Evolutionary conservation across 2,329 filamentous ascomycete species (phyloP), one percentile per base, ranked within the genome.

Genomic region (Fusarium dimerum): DNA sequence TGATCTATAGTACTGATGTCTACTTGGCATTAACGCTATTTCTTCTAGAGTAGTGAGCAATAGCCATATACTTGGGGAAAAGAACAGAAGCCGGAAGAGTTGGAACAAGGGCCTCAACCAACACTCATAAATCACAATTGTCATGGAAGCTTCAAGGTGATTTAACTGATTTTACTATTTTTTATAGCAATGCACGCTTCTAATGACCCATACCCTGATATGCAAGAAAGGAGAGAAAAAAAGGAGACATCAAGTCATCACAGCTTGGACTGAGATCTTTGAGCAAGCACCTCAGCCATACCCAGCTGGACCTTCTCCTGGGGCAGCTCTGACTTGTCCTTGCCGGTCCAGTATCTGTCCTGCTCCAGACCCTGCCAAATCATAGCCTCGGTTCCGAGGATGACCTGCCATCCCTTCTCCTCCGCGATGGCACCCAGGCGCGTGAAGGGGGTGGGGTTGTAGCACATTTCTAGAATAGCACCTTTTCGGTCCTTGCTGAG

Each of bases 391-490:
- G 88, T 90, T 0, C 89, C 89, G 6, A 90, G 69, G 20, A 92
- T 87, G 1, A 92, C 84, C 70, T 86, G 80, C 89, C 89, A 92
- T 0, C 86, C 86, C 10, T 77, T 76, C 3, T 73, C 70, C 62
- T 83, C 78, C 0, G 86, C 83, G 40, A 91, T 63, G 41, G 77
- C 79, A 1, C 82, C 84, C 45, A 91, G 81, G 59, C 81, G 77
- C 0, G 89, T 92, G 68, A 82, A 86, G 0, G 87, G 86, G 3
- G 78, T 76, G 0, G 89, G 89, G 67, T 92, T 89, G 68, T 92
- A 92, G 76, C 88, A 92, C 89, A 93, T 92, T 70, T 92, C 89
- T 54, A 92, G 69, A 51, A 92, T 82, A 7, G 84, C 84, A 7
- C 87, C 88, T 70, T 87, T 87, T 55, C 80, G 72, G 15, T 75